Conservation (phyloP, 2,329 filamentous ascomycete species). For the Epichloe baconii region DNA sequence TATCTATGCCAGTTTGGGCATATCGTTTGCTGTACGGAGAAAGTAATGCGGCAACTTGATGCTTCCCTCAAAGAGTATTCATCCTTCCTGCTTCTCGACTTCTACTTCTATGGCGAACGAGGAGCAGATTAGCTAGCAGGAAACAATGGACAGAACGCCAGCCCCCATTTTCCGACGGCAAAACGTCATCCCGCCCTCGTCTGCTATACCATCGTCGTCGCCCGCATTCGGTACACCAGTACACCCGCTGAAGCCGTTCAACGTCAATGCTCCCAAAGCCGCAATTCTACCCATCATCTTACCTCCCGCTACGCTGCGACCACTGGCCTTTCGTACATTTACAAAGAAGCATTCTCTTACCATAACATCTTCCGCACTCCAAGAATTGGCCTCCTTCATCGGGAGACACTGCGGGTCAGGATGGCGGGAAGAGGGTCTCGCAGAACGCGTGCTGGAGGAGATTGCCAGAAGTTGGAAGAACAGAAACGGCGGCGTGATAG, state of each 20-base stretch:
- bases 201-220: slow-evolving; percentile 72
- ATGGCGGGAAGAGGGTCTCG: slow-evolving; percentile 92
- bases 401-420: slow-evolving; percentile 87
- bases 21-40: not conserved
- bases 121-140: not conserved
- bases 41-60: not conserved
- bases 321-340: slow-evolving; percentile 86
- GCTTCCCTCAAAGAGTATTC: not conserved
- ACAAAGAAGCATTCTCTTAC: slow-evolving; percentile 97
- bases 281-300: slow-evolving; percentile 79
- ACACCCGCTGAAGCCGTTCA: slow-evolving; percentile 59
- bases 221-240: slow-evolving; percentile 80
- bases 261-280: slow-evolving; percentile 38
- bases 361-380: slow-evolving; percentile 73
- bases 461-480: slow-evolving; percentile 87
- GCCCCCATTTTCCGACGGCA: slow-evolving; percentile 25
- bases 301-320: slow-evolving; percentile 73
- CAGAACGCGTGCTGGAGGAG: slow-evolving; percentile 86
- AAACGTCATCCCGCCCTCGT: slow-evolving; percentile 25
- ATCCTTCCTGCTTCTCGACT: not conserved
- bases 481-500: slow-evolving; percentile 75
- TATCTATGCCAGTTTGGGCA: not conserved
- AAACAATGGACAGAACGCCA: slow-evolving; percentile 25
- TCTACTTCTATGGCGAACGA: not conserved
- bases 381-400: slow-evolving; percentile 76